Conservation (phyloP, 2,329 filamentous ascomycete genomes). For the Arthrobotrys iridis region DNA sequence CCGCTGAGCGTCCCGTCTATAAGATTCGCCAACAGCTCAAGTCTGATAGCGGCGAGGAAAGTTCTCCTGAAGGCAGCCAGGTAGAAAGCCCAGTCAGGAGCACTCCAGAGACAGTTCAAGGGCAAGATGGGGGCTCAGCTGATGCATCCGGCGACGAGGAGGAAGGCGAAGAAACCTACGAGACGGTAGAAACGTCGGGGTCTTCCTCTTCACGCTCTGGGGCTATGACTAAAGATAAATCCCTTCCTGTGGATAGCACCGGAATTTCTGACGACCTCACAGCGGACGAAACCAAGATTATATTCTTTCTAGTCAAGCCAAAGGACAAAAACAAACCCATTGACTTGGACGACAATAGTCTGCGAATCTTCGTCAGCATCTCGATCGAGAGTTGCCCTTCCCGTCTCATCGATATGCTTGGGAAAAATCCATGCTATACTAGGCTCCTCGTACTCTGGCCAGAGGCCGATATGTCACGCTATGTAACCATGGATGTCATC, state of each 20-base stretch:
- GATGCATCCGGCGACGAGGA: background rate
- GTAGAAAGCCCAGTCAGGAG: background rate
- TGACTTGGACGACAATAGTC: background rate
- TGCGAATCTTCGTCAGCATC: background rate
- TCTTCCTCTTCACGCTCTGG: background rate
- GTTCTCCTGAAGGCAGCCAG: background rate
- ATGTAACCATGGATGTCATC: background rate
- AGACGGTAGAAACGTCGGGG: background rate
- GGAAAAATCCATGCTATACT: slow-evolving; percentile 21
- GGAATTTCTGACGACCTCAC: background rate
- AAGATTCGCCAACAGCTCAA: too few relatives aligned
- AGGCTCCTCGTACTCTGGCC: slow-evolving; percentile 13
- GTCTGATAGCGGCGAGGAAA: background rate
- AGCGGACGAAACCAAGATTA: background rate
- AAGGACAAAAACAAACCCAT: background rate
- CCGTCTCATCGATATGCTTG: background rate
- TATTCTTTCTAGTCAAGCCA: slow-evolving; percentile 17
- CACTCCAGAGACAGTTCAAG: background rate
- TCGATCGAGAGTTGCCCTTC: background rate
- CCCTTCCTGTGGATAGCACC: background rate
- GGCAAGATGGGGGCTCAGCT: background rate
- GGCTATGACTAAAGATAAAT: background rate
- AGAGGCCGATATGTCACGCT: background rate
- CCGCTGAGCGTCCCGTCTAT: too few relatives aligned
- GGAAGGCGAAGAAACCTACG: background rate